A percentile compares a stretch with the other conserved stretches of the same genome.
Evolutionary conservation across 2,329 filamentous ascomycete species (phyloP).

Genomic region (Diplodia intermedia): DNA sequence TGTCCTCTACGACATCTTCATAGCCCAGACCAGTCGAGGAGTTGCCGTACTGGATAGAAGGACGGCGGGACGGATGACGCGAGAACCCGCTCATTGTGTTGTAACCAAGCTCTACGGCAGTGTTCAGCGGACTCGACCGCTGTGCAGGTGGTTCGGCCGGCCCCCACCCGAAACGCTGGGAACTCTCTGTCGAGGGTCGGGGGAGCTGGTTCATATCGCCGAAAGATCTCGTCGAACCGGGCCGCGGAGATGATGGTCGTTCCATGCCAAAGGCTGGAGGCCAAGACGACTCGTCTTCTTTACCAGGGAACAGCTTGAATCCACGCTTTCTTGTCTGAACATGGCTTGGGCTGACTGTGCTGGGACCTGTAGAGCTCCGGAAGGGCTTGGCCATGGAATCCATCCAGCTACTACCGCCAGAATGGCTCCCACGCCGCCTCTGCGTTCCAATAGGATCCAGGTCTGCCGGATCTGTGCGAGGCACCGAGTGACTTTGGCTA

Average conservation of each 20-base stretch:
- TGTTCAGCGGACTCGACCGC: slow-evolving; percentile 46
- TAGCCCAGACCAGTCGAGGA: slow-evolving; percentile 69
- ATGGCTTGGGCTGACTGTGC: slow-evolving; percentile 46
- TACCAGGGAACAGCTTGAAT: slow-evolving; percentile 60
- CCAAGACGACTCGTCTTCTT: slow-evolving; percentile 55
- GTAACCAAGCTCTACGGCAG: slow-evolving; percentile 51
- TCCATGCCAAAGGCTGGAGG: slow-evolving; percentile 50
- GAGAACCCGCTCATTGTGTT: slow-evolving; percentile 66
- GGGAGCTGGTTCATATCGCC: slow-evolving; percentile 44
- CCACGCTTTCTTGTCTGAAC: slow-evolving; percentile 53
- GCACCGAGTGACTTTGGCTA: slow-evolving; percentile 79
- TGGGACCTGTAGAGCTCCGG: slow-evolving; percentile 43
- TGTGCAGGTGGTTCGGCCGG: slow-evolving; percentile 41
- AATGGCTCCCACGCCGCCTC: slow-evolving; percentile 62
- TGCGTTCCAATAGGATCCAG: slow-evolving; percentile 58
- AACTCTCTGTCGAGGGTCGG: slow-evolving; percentile 49
- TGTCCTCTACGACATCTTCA: slow-evolving; percentile 60
- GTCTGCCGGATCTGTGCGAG: slow-evolving; percentile 59
- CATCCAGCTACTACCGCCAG: slow-evolving; percentile 64
- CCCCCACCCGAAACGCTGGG: slow-evolving; percentile 48
- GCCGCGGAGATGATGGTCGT: slow-evolving; percentile 62
- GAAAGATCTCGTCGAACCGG: slow-evolving; percentile 69
- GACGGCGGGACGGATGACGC: slow-evolving; percentile 77
- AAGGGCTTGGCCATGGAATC: slow-evolving; percentile 51
- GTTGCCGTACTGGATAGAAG: slow-evolving; percentile 74